Base-by-base conservation (phyloP, 208 protist species). In the Leishmania lainsoni region DNA sequence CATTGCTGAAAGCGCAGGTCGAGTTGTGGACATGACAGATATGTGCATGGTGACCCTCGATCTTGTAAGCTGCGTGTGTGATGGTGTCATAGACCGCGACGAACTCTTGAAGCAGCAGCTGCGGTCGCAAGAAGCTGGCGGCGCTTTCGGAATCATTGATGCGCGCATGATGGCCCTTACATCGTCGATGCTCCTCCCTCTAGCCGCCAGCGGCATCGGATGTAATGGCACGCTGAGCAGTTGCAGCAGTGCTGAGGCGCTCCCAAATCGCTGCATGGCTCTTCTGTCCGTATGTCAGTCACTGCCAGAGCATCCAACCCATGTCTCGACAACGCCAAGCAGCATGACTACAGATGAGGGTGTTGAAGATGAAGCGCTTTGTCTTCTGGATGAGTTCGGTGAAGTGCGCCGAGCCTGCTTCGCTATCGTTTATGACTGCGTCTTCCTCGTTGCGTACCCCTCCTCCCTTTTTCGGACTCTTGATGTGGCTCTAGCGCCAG, bases 31-130 rank as follows among this genome's bases (percentile, higher is more conserved):
- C 80, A 79, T 83, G 51, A 85, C 72, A 51, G 91, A 94, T 66
- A 72, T 88, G 61, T 83, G 74, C 63, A 87, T 89, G 79, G 81
- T 92, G 52, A 79, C 86, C 29, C 75, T 94, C 56, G 88, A 94
- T 70, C 81, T 94, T n/a, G 71, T 94, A 32, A 90, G 90, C 76
- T 83, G 73, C 52, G 81, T 81, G 56, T 94, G 88, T 70, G 85
- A 87, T 75, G 81, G 83, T 35, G 42, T 90, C 29, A 26, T 94
- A n/a, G 77, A 84, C n/a, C 83, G 83, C 32, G 81, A 87, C 51
- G 78, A 71, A 22, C 48, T 87, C 6, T 52, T 85, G 51, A 29
- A 45, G 42, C 32, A 35, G 12, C 75, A 78, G 66, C 66, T 85
- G 49, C 75, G 49, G 8, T 51, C 72, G 32, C 49, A 66, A 45